Evolutionary conservation across 345 rosid species (phyloP), one percentile per base, ranked within the genome.

Genomic region (Excoecaria cochinchinensis): DNA sequence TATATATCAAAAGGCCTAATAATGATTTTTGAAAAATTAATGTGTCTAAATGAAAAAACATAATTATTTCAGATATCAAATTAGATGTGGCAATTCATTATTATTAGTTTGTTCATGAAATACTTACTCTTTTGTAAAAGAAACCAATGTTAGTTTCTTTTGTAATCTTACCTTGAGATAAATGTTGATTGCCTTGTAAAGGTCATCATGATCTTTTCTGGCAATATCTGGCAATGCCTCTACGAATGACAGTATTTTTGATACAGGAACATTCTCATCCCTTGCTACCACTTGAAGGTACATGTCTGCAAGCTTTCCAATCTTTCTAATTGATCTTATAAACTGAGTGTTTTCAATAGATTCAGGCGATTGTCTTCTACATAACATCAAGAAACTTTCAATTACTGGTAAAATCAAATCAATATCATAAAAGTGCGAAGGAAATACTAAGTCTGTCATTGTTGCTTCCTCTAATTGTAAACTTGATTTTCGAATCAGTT

Each of bases 131-230:
- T 31, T 31, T 31, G 31, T 31, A 42, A 42, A 4, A 4, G 46
- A 42, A 42, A 42, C 46, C 46, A 42, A 42, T 5, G 3, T 42
- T 5, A 4, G 48, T 13, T 65, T 39, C 36, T n/a, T 31, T 31
- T 19, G n/a, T 47, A 16, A 53, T 6, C 69, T 52, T 84, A 91
- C 99, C 97, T 93, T 92, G 73, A 96, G 93, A 84, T 85, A 93
- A 68, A 79, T 90, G 85, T 90, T 91, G 78, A 96, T 90, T 40
- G 93, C 96, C 81, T 86, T 90, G 89, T 93, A 96, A 68, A 96
- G 92, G 53, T 86, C 91, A 79, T 96, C 95, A 68, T 96, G 98
- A 71, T 86, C 81, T 71, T 83, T 79, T 66, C 97, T 78, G 36
- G 91, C 90, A 78, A 78, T 61, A 63, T 86, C 91, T 0, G 98